phyloP scores from a whole-genome alignment of 495 filamentous ascomycete genomes.

The Pyronema domesticum region DNA sequence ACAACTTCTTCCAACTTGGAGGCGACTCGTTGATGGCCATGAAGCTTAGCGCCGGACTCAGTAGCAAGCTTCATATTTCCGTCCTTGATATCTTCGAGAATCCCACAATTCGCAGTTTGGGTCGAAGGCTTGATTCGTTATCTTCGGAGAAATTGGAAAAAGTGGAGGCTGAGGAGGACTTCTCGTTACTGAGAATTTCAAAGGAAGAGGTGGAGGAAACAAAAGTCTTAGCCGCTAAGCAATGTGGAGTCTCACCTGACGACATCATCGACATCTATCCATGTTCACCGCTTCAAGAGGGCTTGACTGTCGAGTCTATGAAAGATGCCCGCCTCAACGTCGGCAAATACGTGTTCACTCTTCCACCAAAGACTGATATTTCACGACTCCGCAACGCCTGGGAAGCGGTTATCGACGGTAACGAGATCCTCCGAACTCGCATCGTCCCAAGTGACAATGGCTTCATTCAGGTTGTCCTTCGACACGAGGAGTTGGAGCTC shows the following conservation, averaged over 20 bases:
- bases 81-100: conserved; percentile 4
- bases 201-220: no score
- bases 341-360: conserved; percentile 29
- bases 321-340: no score
- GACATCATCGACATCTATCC: conserved; percentile 49
- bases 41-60: conserved; percentile 41
- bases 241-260: no score
- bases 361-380: conserved; percentile 29
- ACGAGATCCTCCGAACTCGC: conserved; percentile 28
- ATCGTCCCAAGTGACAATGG: no score
- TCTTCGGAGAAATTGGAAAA: no score
- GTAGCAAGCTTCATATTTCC: conserved; percentile 4
- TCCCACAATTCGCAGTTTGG: no score
- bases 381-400: conserved; percentile 32
- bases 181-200: no score
- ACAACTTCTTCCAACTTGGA: conserved; percentile 46
- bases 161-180: no score
- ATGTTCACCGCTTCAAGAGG: conserved; percentile 39
- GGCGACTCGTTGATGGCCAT: conserved; percentile 56
- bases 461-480: conserved; percentile 17
- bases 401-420: conserved; percentile 24
- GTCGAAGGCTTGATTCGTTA: no score
- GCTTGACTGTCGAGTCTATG: conserved; percentile 31
- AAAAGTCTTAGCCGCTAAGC: no score
- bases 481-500: conserved; percentile 5